Evolutionary conservation across 768 basidiomycete genomes (phyloP).

Genomic region (Pleurotus giganteus): DNA sequence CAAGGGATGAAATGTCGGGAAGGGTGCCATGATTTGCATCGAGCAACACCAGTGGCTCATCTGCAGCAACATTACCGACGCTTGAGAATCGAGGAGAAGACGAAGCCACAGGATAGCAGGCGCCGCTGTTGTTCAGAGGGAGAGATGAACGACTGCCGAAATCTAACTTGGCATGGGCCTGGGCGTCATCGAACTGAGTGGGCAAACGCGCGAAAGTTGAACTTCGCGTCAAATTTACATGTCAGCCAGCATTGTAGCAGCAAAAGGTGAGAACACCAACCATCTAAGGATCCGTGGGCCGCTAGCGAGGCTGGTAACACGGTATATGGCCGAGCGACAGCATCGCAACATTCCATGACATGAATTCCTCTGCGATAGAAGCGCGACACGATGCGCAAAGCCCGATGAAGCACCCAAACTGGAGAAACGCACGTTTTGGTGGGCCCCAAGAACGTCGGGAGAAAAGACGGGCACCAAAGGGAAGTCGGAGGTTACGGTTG

Average conservation of each 20-base stretch:
- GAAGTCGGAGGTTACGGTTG: not conserved
- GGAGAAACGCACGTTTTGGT: too few relatives aligned
- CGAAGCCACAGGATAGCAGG: conserved; percentile 15
- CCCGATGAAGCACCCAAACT: not conserved
- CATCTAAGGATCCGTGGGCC: conserved; percentile 15
- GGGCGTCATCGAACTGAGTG: not conserved
- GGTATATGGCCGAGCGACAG: conserved; percentile 51
- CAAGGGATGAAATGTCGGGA: not conserved
- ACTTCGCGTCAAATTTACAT: not conserved
- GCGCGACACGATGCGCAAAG: conserved; percentile 12
- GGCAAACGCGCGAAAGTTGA: not conserved
- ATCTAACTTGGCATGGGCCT: not conserved
- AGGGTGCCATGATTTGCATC: too few relatives aligned
- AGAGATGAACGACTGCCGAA: not conserved
- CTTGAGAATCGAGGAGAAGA: not conserved
- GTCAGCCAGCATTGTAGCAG: not conserved
- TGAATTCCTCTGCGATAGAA: conserved; percentile 16
- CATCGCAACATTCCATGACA: conserved; percentile 87
- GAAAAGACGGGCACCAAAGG: not conserved
- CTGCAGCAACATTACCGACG: too few relatives aligned
- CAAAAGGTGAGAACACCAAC: conserved; percentile 12
- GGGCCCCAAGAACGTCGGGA: too few relatives aligned
- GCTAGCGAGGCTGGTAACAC: conserved; percentile 34
- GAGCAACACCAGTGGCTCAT: too few relatives aligned
- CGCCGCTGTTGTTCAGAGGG: conserved; percentile 2